Evolutionary conservation across 306 rosid species (phyloP).

Genomic region (Lathyrus tuberosus): DNA sequence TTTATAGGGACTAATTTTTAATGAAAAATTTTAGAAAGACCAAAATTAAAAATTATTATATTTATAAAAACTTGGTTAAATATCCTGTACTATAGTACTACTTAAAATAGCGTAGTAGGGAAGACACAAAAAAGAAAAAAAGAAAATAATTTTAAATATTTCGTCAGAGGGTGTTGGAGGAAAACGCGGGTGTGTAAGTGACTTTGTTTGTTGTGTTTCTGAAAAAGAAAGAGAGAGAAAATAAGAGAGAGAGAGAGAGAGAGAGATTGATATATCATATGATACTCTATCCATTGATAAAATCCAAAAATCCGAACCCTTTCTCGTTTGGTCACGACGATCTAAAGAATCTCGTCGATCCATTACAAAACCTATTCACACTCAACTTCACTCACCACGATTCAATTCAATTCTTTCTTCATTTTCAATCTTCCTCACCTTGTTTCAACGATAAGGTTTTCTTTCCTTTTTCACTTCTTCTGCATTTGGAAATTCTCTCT

Average conservation of each 20-base stretch:
- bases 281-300: slow-evolving; percentile 16
- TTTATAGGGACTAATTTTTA: too few relatives aligned
- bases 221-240: background rate
- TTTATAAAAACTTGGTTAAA: too few relatives aligned
- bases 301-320: slow-evolving; percentile 25
- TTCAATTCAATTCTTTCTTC: too few relatives aligned
- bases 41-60: too few relatives aligned
- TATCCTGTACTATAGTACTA: too few relatives aligned
- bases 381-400: too few relatives aligned
- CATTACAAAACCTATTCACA: too few relatives aligned
- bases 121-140: background rate
- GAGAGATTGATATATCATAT: slow-evolving; percentile 15
- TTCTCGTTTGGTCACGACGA: too few relatives aligned
- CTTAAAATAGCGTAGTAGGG: background rate
- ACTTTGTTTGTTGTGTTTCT: background rate
- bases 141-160: slow-evolving; percentile 4
- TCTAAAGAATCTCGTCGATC: too few relatives aligned
- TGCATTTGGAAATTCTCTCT: slow-evolving; percentile 25
- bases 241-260: background rate
- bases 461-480: slow-evolving; percentile 22
- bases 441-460: slow-evolving; percentile 36
- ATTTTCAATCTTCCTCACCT: background rate
- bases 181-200: slow-evolving; percentile 42
- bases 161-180: slow-evolving; percentile 22
- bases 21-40: too few relatives aligned